Conservation (phyloP, 257 asterid genomes). For the Solanum acaule region DNA sequence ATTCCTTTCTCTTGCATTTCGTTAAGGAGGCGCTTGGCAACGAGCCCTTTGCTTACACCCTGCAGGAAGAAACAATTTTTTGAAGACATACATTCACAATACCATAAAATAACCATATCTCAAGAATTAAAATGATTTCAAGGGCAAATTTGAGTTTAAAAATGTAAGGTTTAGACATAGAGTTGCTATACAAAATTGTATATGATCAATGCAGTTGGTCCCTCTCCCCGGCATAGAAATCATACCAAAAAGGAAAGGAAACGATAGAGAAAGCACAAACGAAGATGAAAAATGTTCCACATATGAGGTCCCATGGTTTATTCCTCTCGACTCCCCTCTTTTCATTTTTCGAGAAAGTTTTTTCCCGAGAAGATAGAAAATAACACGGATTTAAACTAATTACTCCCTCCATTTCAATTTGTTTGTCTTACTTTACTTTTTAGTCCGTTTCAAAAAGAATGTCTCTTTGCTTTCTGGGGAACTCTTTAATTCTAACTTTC, state of each 20-base stretch:
- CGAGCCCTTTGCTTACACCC: constrained; percentile 91
- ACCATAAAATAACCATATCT: not conserved
- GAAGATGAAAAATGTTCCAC: not conserved
- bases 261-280: not conserved
- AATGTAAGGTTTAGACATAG: not conserved
- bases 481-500: not conserved
- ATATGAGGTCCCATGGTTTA: not conserved
- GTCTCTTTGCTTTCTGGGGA: not conserved
- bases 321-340: not conserved
- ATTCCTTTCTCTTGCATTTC: constrained; percentile 52
- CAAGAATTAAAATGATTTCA: not conserved
- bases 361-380: not conserved
- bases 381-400: not conserved
- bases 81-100: not conserved
- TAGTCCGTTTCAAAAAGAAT: not conserved
- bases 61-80: constrained; percentile 2
- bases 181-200: not conserved
- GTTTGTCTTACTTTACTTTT: not conserved
- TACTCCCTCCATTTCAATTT: not conserved
- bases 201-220: not conserved
- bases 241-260: not conserved
- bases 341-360: not conserved
- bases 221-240: not conserved
- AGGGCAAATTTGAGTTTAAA: not conserved
- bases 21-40: constrained; percentile 62